Evolutionary conservation across 495 filamentous ascomycete species (phyloP).

Genomic region (Thozetella sp.): DNA sequence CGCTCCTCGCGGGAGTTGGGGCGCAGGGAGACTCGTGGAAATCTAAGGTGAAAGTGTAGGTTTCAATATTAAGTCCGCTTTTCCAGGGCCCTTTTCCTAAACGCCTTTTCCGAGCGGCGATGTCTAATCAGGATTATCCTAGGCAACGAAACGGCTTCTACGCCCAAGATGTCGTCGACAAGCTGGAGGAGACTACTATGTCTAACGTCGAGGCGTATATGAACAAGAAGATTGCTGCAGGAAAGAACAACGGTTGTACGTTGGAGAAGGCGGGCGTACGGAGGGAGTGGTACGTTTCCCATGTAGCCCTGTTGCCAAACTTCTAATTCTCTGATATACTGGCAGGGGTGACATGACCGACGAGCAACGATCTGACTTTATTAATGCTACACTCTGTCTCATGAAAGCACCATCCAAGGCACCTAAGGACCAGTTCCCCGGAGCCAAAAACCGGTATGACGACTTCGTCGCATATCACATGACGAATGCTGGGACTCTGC

Average conservation of each 20-base stretch:
- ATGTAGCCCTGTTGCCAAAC: not conserved
- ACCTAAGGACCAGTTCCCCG: constrained; percentile 42
- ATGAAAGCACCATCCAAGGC: constrained; percentile 39
- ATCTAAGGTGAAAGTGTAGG: constrained; percentile 34
- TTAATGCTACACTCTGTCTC: constrained; percentile 36
- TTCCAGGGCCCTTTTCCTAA: too few relatives aligned
- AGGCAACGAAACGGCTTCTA: constrained; percentile 33
- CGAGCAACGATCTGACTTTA: constrained; percentile 21
- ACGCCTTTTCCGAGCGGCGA: constrained; percentile 1
- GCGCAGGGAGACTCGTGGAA: constrained; percentile 18
- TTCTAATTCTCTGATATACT: constrained; percentile 8
- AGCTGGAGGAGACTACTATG: constrained; percentile 34
- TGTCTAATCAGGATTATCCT: constrained; percentile 4
- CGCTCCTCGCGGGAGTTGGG: constrained; percentile 29
- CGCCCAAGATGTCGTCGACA: constrained; percentile 40
- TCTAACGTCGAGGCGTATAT: constrained; percentile 35
- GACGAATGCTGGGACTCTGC: constrained; percentile 47
- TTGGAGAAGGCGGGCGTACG: constrained; percentile 48
- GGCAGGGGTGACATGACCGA: constrained; percentile 40
- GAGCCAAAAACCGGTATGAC: constrained; percentile 50
- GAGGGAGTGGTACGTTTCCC: constrained; percentile 46
- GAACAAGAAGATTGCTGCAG: constrained; percentile 30
- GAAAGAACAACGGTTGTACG: constrained; percentile 47
- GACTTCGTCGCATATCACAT: constrained; percentile 57
- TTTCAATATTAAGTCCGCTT: not conserved